Evolutionary conservation across 2,329 filamentous ascomycete species (phyloP), one percentile per base, ranked within the genome.

Genomic region (Epichloe elymi): DNA sequence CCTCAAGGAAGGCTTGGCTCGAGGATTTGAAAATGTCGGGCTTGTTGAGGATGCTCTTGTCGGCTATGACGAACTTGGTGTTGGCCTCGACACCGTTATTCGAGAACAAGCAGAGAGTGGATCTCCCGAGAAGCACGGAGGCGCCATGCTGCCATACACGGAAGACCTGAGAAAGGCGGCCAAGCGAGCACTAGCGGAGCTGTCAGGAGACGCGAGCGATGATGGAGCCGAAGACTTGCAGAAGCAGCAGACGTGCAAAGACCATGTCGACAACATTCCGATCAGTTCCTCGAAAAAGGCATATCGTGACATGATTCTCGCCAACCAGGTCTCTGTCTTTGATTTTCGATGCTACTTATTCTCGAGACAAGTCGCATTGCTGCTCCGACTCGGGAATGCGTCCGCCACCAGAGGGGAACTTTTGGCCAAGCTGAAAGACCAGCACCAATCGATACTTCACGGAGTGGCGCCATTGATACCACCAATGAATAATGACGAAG

Each of bases 291-390:
- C 76, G 1, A 81, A 80, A 55, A 95, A 95, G 65, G 78, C 86
- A 1, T 98, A 97, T 63, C 81, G 91, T 48, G 88, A 94, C 52
- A 80, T 95, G 60, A 98, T 98, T 46, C 73, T 98, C 39, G 85
- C 87, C 14, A 98, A 94, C 69, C 87, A 95, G 57, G 94, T 98
- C 37, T 98, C 93, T 0, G 75, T 95, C 3, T 96, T 97, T 62
- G 93, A 98, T 65, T 97, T 98, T 64, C 78, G 88, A 47, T 88
- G 86, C 58, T 98, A 98, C 64, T 82, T 98, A 12, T 98, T 97
- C 65, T 83, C 88, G 3, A 80, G 93, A 23, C 91, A 98, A 60
- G 80, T 95, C 55, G 79, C 85, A 3, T 70, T 98, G 1, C 74
- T 97, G 1, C 74, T 95, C 12, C 80, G 90, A 4, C 76, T 95